Evolutionary conservation across 2,329 filamentous ascomycete species (phyloP).

Genomic region (Raffaelea albimanens): DNA sequence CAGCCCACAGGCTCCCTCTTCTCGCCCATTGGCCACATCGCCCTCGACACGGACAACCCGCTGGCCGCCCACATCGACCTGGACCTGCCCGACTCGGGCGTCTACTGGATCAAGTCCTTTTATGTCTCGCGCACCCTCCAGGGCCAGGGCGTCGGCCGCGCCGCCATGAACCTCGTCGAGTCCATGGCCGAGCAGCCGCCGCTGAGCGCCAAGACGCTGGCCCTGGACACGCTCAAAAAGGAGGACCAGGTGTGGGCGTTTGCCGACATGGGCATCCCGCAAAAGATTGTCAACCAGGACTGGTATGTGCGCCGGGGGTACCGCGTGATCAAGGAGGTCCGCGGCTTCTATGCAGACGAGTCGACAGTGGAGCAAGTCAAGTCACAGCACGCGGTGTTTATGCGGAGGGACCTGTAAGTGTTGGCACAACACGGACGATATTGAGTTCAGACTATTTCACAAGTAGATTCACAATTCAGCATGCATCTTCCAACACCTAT

Average conservation of each 20-base stretch:
- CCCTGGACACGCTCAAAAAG: background rate
- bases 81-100: background rate
- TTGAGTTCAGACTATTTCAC: too few species aligned
- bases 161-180: background rate
- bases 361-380: background rate
- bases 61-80: background rate
- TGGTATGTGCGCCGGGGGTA: background rate
- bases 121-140: background rate
- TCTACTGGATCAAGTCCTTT: background rate
- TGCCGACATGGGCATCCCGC: background rate
- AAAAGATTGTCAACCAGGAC: background rate
- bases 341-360: background rate
- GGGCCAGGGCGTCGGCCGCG: background rate
- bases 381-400: background rate
- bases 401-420: background rate
- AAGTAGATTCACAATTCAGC: too few species aligned
- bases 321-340: background rate
- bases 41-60: background rate
- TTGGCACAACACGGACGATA: too few species aligned
- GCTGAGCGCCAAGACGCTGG: background rate
- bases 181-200: background rate
- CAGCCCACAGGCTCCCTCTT: background rate
- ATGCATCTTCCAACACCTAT: too few species aligned
- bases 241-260: background rate
- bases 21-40: background rate